Conservation (phyloP, 129 eudicot species). For the Helianthus tuberosus region DNA sequence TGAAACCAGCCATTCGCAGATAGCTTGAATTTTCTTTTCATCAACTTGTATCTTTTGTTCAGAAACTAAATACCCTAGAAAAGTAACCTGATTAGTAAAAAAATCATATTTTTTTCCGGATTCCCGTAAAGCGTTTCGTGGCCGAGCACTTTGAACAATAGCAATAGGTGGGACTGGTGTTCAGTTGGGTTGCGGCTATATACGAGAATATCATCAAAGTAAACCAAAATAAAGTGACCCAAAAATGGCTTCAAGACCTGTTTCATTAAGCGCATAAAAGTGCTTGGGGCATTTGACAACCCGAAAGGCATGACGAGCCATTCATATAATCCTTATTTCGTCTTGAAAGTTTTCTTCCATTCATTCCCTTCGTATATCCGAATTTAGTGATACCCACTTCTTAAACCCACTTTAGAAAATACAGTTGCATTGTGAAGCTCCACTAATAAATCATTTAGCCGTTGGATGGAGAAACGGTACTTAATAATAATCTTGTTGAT, state of each 20-base stretch:
- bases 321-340: no score
- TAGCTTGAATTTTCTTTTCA: background rate
- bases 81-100: background rate
- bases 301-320: no score
- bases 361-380: background rate
- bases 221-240: background rate
- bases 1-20: background rate
- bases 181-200: background rate
- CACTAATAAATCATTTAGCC: background rate
- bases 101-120: constrained; percentile 9
- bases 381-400: constrained; percentile 18
- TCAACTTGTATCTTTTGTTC: background rate
- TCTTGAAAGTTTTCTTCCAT: background rate
- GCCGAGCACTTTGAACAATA: background rate
- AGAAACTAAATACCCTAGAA: constrained; percentile 6
- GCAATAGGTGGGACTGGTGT: background rate
- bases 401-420: background rate
- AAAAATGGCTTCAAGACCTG: background rate
- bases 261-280: no score
- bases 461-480: background rate
- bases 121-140: background rate
- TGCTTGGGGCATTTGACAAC: no score
- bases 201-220: constrained; percentile 23
- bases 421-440: background rate
- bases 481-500: background rate